Base-by-base conservation (phyloP, 2,329 filamentous ascomycete species). In the Helotiales sp. region DNA sequence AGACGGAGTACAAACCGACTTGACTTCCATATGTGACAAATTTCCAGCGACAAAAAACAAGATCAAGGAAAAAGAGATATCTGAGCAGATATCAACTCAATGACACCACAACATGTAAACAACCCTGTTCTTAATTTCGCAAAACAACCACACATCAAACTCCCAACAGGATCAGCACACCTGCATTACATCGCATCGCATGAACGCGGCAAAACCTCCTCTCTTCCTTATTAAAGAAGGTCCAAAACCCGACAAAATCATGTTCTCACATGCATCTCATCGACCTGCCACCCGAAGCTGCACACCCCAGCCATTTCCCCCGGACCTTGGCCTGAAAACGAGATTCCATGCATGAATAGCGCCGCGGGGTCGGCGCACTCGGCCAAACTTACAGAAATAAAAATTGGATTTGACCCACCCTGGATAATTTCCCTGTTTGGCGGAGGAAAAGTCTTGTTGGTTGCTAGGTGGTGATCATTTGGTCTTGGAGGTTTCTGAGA, bases 271-370 rank as follows among this genome's bases (percentile, higher is more conserved):
- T n/a, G n/a, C n/a, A n/a, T n/a, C n/a, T n/a, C n/a, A n/a, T n/a
- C n/a, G n/a, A n/a, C n/a, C n/a, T n/a, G n/a, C n/a, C n/a, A n/a
- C n/a, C n/a, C n/a, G n/a, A n/a, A n/a, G n/a, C n/a, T n/a, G n/a
- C n/a, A n/a, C n/a, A n/a, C n/a, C n/a, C n/a, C n/a, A n/a, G n/a
- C n/a, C 15, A 28, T 52, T 22, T 32, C 28, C 57, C 37, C 20
- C 34, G 57, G 32, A 43, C 26, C 37, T 45, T 60, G 57, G 57
- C 57, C 57, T 45, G 6, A 55, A 45, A 60, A 26, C 22, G 57
- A 30, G 57, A 15, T 2, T 13, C 22, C 13, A 22, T 47, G 57
- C 57, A 60, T 43, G 57, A 45, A 22, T 7, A 22, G 10, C 7
- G 3, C 11, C 8, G 55, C 34, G 34, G 37, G 57, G 20, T 43